Evolutionary conservation across 2,329 filamentous ascomycete species (phyloP), one percentile per base, ranked within the genome.

Genomic region (Dichotomopilus funicola): DNA sequence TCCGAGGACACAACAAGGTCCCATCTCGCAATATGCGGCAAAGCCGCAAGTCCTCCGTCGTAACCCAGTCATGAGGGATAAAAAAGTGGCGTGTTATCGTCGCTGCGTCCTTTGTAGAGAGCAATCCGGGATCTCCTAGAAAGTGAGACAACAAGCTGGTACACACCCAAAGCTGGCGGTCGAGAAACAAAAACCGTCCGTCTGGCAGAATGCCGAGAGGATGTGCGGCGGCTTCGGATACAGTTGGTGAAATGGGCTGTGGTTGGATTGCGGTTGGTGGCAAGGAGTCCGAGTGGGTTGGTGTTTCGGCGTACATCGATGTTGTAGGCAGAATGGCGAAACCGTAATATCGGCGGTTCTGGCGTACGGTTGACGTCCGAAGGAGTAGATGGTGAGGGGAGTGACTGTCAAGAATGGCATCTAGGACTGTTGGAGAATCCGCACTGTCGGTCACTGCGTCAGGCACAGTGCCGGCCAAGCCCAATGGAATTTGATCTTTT

Each of bases 61-160:
- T 62, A 10, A 65, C 48, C 64, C 63, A 65, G 55, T 65, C 63
- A 1, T 56, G 55, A 4, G 64, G 64, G 5, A 65, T 19, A 35
- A 64, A 65, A 46, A 64, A 65, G 45, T 65, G 62, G 11, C 59
- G 53, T 27, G n/a, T 37, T 60, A 4, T 62, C 38, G 1, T 46
- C 38, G 11, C 19, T 40, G 34, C 7, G 4, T 6, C 0, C 40
- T n/a, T 19, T 35, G 37, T 41, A 34, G 5, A 27, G 41, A 10
- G 10, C 19, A 7, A 33, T 31, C 34, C 12, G 46, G 27, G 3
- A 34, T 3, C 2, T 27, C 19, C 19, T 27, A 8, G 12, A 12
- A n/a, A 12, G 11, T 19, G 13, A 8, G 34, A 6, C 7, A 59
- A 33, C 4, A 52, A 35, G 8, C 55, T 40, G 9, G 61, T 63